Evolutionary conservation across 768 basidiomycete species (phyloP).

Genomic region (Mycena rosella): DNA sequence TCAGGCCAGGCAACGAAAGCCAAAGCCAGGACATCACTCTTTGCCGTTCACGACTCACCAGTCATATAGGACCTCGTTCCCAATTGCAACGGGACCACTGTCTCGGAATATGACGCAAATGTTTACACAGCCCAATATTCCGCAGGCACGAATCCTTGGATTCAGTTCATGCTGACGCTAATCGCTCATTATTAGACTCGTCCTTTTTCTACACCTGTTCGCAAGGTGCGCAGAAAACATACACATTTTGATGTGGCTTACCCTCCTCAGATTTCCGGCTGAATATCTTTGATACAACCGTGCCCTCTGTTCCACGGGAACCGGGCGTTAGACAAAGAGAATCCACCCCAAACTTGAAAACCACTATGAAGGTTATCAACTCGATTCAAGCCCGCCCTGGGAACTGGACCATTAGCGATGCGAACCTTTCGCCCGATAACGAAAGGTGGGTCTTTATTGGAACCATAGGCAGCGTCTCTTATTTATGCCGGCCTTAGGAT

Average conservation of each 20-base stretch:
- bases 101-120: constrained; percentile 78
- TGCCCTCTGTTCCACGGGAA: constrained; percentile 50
- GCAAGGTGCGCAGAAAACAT: constrained; percentile 64
- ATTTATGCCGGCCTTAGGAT: constrained; percentile 62
- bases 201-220: constrained; percentile 95
- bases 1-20: too few relatives aligned
- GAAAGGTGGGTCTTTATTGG: constrained; percentile 65
- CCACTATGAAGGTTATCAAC: constrained; percentile 64
- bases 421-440: constrained; percentile 90
- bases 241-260: constrained; percentile 4
- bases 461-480: not conserved
- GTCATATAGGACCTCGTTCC: constrained; percentile 77
- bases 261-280: constrained; percentile 80
- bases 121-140: constrained; percentile 92
- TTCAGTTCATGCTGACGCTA: constrained; percentile 1
- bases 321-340: constrained; percentile 30
- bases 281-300: constrained; percentile 87
- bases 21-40: too few relatives aligned
- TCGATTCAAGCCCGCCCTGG: constrained; percentile 83
- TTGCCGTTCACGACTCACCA: not conserved
- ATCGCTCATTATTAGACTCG: constrained; percentile 68
- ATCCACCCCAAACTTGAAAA: constrained; percentile 47
- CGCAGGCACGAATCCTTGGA: constrained; percentile 58
- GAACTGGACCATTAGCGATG: constrained; percentile 96
- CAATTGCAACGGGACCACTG: constrained; percentile 84